Evolutionary conservation across 2,329 filamentous ascomycete genomes (phyloP), one percentile per base, ranked within the genome.

Genomic region (Colletotrichum kahawae): DNA sequence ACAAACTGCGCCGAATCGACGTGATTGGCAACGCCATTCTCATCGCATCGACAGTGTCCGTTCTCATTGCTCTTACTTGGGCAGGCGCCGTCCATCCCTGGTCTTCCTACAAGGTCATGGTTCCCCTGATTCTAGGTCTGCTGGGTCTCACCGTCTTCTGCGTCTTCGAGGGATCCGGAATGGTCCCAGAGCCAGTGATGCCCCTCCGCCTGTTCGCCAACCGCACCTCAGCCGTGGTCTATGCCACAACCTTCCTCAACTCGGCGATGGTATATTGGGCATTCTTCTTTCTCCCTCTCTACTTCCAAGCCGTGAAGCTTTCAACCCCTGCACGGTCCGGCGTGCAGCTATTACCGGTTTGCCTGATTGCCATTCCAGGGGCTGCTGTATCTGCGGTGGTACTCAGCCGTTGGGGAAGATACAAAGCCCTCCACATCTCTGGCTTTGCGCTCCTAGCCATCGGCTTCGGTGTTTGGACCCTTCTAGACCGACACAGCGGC

Each of bases 171-270:
- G 54, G 24, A 12, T 62, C 16, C 7, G 34, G 33, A 13, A 27
- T 70, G 1, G 94, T 95, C 66, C 90, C 89, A 71, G 95, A 94
- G 77, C 95, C 95, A 2, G 88, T 98, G 74, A 95, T 97, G 82
- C 95, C 95, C 0, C 84, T 94, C 13, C 88, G 80, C 1, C 71
- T 82, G 0, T 79, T 82, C 51, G 60, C 74, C 5, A 70, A 77
- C 29, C 75, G 77, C 5, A 80, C 79, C 14, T 77, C 78, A 2
- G 71, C 75, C 7, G 77, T 80, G 63, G 24, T 82, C 18, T 78
- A 78, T 24, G 48, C 71, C 31, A 80, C 78, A 51, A 79, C 79
- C 1, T 56, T 64, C 13, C 31, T 56, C 31, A 64, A 36, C 24
- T 54, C 36, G 4, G 31, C 29, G 4, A n/a, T 64, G 14, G 64